Conservation (phyloP, 2,329 filamentous ascomycete species). For the Pyrenochaeta sp. region DNA sequence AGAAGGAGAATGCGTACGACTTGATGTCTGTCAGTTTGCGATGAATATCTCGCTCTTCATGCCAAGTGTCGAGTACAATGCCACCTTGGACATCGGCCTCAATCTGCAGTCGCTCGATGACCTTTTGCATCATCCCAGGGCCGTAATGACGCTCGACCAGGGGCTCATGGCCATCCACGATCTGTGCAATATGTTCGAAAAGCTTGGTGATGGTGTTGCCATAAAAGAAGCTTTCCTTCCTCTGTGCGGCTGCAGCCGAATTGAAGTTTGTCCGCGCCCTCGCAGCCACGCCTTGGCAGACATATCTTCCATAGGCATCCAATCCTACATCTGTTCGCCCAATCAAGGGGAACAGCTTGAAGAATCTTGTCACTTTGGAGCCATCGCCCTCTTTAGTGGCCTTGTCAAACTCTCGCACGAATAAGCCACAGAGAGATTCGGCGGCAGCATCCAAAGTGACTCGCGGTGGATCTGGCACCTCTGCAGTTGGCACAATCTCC, state of each 20-base stretch:
- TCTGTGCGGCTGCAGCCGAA: slow-evolving; percentile 66
- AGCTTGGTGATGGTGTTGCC: slow-evolving; percentile 87
- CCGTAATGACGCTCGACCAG: slow-evolving; percentile 96
- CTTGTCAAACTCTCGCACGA: slow-evolving; percentile 93
- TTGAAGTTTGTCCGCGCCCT: slow-evolving; percentile 83
- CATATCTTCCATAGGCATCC: slow-evolving; percentile 94
- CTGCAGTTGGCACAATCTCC: slow-evolving; percentile 90
- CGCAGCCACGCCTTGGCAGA: slow-evolving; percentile 91
- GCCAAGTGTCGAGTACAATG: slow-evolving; percentile 94
- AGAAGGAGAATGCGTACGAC: slow-evolving; percentile 95
- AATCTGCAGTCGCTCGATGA: slow-evolving; percentile 90
- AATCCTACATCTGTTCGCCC: slow-evolving; percentile 86
- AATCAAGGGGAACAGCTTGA: slow-evolving; percentile 96
- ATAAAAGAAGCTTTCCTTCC: slow-evolving; percentile 86
- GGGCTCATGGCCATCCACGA: slow-evolving; percentile 88
- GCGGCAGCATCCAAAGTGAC: slow-evolving; percentile 86
- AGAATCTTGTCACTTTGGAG: slow-evolving; percentile 90
- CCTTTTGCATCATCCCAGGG: slow-evolving; percentile 87
- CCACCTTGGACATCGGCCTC: slow-evolving; percentile 97
- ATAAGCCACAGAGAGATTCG: slow-evolving; percentile 88
- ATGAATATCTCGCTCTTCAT: slow-evolving; percentile 84
- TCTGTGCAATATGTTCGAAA: slow-evolving; percentile 97
- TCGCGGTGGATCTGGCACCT: slow-evolving; percentile 90
- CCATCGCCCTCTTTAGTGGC: slow-evolving; percentile 88
- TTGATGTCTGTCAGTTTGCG: slow-evolving; percentile 92